Evolutionary conservation across 768 basidiomycete species (phyloP).

Genomic region (Psilocybe azurescens): DNA sequence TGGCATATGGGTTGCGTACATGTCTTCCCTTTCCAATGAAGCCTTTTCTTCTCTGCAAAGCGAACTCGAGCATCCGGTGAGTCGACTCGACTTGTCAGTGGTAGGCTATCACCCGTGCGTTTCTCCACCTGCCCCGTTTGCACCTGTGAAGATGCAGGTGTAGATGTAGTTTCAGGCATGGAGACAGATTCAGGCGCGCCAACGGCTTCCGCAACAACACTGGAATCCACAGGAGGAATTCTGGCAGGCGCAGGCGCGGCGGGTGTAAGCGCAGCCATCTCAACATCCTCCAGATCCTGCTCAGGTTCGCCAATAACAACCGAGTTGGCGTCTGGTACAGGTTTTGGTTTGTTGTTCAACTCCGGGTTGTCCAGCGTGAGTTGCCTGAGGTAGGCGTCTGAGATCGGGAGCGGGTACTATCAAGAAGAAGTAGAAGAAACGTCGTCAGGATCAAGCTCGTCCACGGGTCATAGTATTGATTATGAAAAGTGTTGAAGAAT

Average conservation of each 20-base stretch:
- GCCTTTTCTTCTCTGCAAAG: constrained; percentile 82
- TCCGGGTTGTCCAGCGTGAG: constrained; percentile 44
- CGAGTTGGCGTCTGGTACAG: constrained; percentile 25
- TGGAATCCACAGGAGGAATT: not conserved
- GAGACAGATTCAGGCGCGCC: not conserved
- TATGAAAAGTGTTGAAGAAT: constrained; percentile 1
- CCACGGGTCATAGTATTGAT: no score
- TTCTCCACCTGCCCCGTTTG: constrained; percentile 29
- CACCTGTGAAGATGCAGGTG: constrained; percentile 14
- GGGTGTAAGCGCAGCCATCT: constrained; percentile 14
- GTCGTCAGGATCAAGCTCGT: no score
- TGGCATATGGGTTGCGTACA: constrained; percentile 51
- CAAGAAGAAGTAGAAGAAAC: not conserved
- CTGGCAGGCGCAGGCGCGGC: constrained; percentile 1
- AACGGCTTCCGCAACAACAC: not conserved
- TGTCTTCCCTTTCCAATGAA: constrained; percentile 87
- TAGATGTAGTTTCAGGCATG: not conserved
- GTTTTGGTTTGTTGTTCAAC: constrained; percentile 27
- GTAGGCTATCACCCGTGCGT: constrained; percentile 38
- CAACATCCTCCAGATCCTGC: constrained; percentile 37
- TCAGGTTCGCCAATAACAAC: constrained; percentile 45
- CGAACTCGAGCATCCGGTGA: constrained; percentile 73
- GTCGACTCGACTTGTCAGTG: constrained; percentile 45
- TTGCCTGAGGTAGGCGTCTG: constrained; percentile 65
- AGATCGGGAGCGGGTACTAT: constrained; percentile 70